phyloP scores from a whole-genome alignment of 1,284 basidiomycete species.

The Cutaneotrichosporon cyanovorans region DNA sequence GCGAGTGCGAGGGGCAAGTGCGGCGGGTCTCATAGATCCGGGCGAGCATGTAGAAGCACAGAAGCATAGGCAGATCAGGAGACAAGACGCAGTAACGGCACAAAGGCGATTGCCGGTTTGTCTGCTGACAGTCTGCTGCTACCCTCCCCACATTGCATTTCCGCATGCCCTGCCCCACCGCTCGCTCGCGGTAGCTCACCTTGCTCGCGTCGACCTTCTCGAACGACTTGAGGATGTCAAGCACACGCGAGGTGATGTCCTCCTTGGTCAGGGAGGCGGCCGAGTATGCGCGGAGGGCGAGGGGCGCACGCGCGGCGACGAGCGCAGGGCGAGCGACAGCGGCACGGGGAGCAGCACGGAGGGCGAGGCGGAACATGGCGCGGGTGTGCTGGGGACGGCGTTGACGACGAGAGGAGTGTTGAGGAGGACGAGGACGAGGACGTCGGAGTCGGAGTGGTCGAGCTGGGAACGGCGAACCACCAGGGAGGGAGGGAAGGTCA shows the following conservation, averaged over 20 bases:
- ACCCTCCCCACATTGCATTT: not conserved
- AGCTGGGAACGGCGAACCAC: not conserved
- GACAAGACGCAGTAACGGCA: too few relatives aligned
- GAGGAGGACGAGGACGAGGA: not conserved
- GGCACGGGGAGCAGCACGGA: slow-evolving; percentile 19
- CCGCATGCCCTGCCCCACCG: not conserved
- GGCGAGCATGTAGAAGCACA: too few relatives aligned
- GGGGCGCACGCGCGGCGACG: slow-evolving; percentile 2
- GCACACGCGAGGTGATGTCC: slow-evolving; percentile 70
- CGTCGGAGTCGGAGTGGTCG: not conserved
- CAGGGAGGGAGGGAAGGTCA: too few relatives aligned
- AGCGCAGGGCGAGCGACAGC: not conserved
- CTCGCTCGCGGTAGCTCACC: slow-evolving; percentile 49
- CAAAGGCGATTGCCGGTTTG: too few relatives aligned
- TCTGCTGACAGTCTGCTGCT: not conserved
- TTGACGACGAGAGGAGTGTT: not conserved
- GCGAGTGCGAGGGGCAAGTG: too few relatives aligned
- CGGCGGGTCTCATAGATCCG: too few relatives aligned
- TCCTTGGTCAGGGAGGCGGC: slow-evolving; percentile 66
- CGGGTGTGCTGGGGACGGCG: slow-evolving; percentile 1
- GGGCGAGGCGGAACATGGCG: slow-evolving; percentile 34
- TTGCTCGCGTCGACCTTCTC: slow-evolving; percentile 87
- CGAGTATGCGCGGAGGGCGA: slow-evolving; percentile 55
- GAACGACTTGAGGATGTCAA: slow-evolving; percentile 86
- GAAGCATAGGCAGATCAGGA: too few relatives aligned